Base-by-base conservation (phyloP, 768 basidiomycete species). In the Chlorophyllum brunneum region DNA sequence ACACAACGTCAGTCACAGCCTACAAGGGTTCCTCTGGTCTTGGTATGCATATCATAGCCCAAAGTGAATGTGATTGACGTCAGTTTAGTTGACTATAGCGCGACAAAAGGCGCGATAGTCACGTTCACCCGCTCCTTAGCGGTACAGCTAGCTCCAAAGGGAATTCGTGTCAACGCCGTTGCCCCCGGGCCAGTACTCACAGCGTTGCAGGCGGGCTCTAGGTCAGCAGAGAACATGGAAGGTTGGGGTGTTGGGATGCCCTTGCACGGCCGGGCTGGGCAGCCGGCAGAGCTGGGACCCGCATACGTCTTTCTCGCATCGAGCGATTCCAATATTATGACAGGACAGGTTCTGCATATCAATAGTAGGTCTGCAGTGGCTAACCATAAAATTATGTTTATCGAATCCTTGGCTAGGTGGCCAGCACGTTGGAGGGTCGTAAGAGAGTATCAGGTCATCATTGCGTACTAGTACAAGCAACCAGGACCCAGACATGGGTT, bases 31-130 rank as follows among this genome's bases (percentile, higher is more conserved):
- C 67, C 5, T 52, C 40, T 22, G 57, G 61, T 29, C 59, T 70
- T 24, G 57, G 68, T 65, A 56, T 15, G 59, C 34, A 18, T n/a
- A n/a, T 2, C 22, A 46, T 50, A 34, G 54, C 22, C 59, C 59
- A 39, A 23, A 34, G 11, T 20, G 33, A 46, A 36, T 69, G 36
- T 27, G 30, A 16, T 31, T 45, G 16, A 54, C 48, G 16, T 7
- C 10, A 23, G 2, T 24, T 13, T 48, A 65, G 66, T 67, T 29
- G 80, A 82, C 62, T 82, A 82, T 65, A 74, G 75, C 5, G 59
- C 76, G 1, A 85, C 84, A 6, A 85, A 86, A 65, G 82, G 81
- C 3, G 80, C 79, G 4, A 81, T 83, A 58, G 60, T 78, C 5
- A 66, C 76, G 10, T 84, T 83, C 63, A 82, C 79, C 5, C 74